A percentile compares a stretch with the other conserved stretches of the same genome.
Evolutionary conservation across 257 asterid genomes (phyloP).

Genomic region (Paulownia fortunei): DNA sequence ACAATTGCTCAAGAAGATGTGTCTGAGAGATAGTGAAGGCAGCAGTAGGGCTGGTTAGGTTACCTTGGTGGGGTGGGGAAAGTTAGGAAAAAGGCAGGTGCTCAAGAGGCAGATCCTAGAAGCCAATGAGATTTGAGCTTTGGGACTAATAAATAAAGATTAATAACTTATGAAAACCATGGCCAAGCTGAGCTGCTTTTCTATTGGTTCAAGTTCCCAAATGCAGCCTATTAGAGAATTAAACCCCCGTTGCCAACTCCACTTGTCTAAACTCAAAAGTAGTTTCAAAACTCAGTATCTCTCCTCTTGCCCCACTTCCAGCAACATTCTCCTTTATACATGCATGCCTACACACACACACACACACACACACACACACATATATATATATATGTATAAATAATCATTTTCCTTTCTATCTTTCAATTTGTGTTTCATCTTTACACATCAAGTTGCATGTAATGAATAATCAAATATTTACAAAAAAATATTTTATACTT

Average conservation of each 20-base stretch:
- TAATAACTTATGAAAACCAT: conserved; percentile 44
- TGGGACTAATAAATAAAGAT: conserved; percentile 47
- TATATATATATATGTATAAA: neutral
- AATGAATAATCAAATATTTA: no score
- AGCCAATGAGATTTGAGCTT: conserved; percentile 67
- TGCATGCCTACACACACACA: no score
- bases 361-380: no score
- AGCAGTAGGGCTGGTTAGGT: neutral
- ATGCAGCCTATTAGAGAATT: no score
- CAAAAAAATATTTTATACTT: no score
- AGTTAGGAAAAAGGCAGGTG: conserved; percentile 1
- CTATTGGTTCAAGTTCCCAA: conserved; percentile 44
- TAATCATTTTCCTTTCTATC: no score
- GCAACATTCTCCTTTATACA: conserved; percentile 19
- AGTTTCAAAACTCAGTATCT: neutral
- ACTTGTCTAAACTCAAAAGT: neutral
- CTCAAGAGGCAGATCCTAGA: conserved; percentile 52
- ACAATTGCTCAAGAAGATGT: neutral
- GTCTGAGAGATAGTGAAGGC: neutral
- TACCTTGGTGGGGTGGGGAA: neutral
- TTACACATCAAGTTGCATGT: no score
- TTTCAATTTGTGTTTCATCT: no score
- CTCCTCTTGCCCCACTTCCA: neutral
- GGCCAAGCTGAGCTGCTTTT: conserved; percentile 39
- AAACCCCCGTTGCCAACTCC: no score